Evolutionary conservation across 2,329 filamentous ascomycete species (phyloP).

Genomic region (Graphilbum sp.): DNA sequence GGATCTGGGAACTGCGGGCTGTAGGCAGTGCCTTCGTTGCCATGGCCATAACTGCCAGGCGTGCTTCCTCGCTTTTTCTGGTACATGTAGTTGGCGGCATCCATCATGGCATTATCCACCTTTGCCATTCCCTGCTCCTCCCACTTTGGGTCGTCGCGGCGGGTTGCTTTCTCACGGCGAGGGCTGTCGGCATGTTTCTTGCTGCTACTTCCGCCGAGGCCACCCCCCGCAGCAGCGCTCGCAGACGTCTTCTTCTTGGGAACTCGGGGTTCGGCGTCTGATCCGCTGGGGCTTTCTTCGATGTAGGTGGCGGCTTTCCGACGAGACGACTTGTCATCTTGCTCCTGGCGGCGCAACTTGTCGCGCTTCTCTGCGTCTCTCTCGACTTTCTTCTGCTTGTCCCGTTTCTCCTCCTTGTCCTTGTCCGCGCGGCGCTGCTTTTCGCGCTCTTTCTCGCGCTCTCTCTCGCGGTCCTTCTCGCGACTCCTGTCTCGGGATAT

Average conservation of each 20-base stretch:
- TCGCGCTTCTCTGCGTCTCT: conserved; percentile 15
- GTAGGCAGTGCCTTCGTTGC: conserved; percentile 1
- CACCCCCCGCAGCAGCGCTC: not conserved
- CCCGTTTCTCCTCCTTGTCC: conserved; percentile 18
- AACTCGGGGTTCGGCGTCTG: conserved; percentile 12
- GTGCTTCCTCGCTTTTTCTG: conserved; percentile 8
- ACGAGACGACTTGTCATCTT: conserved; percentile 9
- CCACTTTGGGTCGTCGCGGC: conserved; percentile 4
- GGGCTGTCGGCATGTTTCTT: conserved; percentile 14
- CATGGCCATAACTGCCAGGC: not conserved
- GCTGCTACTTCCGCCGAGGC: conserved; percentile 6
- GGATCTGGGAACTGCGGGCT: conserved; percentile 9
- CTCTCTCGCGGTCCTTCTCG: conserved; percentile 16
- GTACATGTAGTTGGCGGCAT: conserved; percentile 10
- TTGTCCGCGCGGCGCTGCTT: conserved; percentile 7
- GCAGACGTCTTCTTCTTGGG: conserved; percentile 12
- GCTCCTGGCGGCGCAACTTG: conserved; percentile 12
- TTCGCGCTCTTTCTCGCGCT: conserved; percentile 19
- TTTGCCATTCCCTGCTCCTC: not conserved
- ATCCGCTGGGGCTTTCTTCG: conserved; percentile 11
- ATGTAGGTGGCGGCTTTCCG: conserved; percentile 12
- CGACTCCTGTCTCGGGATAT: not conserved
- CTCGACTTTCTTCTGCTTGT: conserved; percentile 17
- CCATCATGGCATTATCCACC: conserved; percentile 8
- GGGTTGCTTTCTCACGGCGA: conserved; percentile 10